phyloP scores from a whole-genome alignment of 2,329 filamentous ascomycete species.

The Neophaeococcomyces mojaviensis region DNA sequence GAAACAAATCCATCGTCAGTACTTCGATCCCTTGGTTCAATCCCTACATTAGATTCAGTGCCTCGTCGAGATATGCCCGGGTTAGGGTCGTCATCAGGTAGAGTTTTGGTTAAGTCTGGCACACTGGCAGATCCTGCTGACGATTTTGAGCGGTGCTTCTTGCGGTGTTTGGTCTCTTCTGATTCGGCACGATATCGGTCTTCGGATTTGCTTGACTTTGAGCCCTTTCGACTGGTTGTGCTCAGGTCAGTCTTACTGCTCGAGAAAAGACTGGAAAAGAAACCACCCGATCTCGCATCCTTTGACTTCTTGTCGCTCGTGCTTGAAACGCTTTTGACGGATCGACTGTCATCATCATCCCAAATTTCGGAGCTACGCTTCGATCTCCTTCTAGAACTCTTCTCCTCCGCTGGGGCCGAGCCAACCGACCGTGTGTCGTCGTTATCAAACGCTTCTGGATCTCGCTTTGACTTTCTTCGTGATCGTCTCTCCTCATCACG shows the following conservation, averaged over 20 bases:
- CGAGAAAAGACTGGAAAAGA: constrained; percentile 32
- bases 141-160: constrained; percentile 18
- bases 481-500: constrained; percentile 25
- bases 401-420: constrained; percentile 29
- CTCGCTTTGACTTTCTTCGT: constrained; percentile 27
- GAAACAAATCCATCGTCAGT: constrained; percentile 23
- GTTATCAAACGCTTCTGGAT: constrained; percentile 24
- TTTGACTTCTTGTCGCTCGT: constrained; percentile 26
- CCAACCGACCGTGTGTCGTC: constrained; percentile 32
- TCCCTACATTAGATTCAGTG: constrained; percentile 18
- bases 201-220: constrained; percentile 31
- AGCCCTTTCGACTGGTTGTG: constrained; percentile 23
- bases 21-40: constrained; percentile 24
- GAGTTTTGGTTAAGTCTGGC: neutral
- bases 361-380: constrained; percentile 22
- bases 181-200: constrained; percentile 29
- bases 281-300: constrained; percentile 25
- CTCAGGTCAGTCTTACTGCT: constrained; percentile 19
- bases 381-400: constrained; percentile 26
- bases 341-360: constrained; percentile 15
- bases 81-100: neutral
- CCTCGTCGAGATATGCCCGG: constrained; percentile 10
- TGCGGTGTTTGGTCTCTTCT: constrained; percentile 30
- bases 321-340: constrained; percentile 10
- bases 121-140: constrained; percentile 2